Base-by-base conservation (phyloP, 2,329 filamentous ascomycete species). In the Sporothrix humicola region DNA sequence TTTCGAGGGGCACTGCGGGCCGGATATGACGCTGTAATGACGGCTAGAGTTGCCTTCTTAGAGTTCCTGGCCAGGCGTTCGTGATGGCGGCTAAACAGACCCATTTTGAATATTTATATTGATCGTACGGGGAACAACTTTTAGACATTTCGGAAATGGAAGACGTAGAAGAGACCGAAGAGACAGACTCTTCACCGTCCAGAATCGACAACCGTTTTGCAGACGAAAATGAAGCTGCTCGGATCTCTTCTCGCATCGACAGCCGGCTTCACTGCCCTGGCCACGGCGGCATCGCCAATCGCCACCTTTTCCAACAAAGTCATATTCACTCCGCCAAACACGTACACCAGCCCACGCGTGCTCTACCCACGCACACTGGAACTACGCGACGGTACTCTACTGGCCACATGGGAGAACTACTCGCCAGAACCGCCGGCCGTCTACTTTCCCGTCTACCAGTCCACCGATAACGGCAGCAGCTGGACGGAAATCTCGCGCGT, bases 401-500 rank as follows among this genome's bases (percentile, higher is more conserved):
- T 88, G 15, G 84, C 84, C 37, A 88, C 87, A 0, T 87, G 86
- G 85, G 86, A 87, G 77, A 87, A 87, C 81, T 87, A 88, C 81
- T 85, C 84, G 20, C 85, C 85, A 7, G 84, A 90, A 77, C 87
- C 87, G 17, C 88, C 87, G 0, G 78, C 82, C 0, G 86, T 88
- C 12, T 83, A 82, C 79, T 90, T 88, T 78, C 89, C 86, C 72
- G 85, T 88, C 76, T 87, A 83, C 77, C 80, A 83, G 75, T 88
- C 85, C 54, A 81, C 78, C n/a, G 87, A 90, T 77, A 81, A 83
- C 50, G 88, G 89, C 13, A 78, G 83, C 71, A 89, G 86, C 1
- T 93, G 91, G 91, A 83, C 84, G 17, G 86, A 91, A 78, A 83
- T 92, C 69, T 88, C 89, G 4, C 85, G 85, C 17, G 88, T 93